Percentiles rank a stretch among this genome's conserved stretches.
These are phyloP conservation scores for Fusarium nematophilum DNA, from an alignment of 2,329 filamentous ascomycete species.

Conservation along the genomic window DNA sequence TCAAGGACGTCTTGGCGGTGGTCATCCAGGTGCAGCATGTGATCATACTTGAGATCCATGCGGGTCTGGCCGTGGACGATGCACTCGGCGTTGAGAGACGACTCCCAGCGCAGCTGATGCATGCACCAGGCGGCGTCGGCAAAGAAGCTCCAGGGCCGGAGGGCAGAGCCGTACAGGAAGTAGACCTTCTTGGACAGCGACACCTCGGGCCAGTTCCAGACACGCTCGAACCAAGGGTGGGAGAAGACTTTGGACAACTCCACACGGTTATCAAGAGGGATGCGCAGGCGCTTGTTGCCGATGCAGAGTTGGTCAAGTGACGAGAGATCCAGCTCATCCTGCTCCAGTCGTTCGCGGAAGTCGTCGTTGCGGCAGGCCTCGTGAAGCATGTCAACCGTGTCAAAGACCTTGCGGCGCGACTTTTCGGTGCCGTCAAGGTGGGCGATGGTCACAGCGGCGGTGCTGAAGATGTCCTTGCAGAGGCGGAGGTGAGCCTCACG, in stretches of 20 bases:
- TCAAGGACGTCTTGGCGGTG: constrained; percentile 6
- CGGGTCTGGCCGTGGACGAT: constrained; percentile 12
- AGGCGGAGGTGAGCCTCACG: constrained; percentile 10
- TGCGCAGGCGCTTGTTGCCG: constrained; percentile 8
- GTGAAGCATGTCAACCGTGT: constrained; percentile 11
- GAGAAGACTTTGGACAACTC: constrained; percentile 14
- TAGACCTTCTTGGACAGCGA: constrained; percentile 16
- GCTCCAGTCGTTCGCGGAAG: constrained; percentile 4
- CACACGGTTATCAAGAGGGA: constrained; percentile 8
- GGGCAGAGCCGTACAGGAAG: constrained; percentile 11
- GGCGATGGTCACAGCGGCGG: constrained; percentile 9
- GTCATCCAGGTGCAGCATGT: constrained; percentile 11
- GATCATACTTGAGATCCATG: constrained; percentile 14
- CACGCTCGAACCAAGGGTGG: constrained; percentile 10
- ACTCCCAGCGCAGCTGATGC: constrained; percentile 14
- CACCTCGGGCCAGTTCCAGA: constrained; percentile 16
- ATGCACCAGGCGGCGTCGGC: constrained; percentile 13
- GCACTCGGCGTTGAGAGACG: constrained; percentile 12
- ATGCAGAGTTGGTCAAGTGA: constrained; percentile 13
- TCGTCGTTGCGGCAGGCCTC: constrained; percentile 12
- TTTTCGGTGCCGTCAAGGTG: constrained; percentile 10
- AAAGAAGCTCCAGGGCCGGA: constrained; percentile 12
- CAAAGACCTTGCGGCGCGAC: constrained; percentile 15
- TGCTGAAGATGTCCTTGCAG: constrained; percentile 11
- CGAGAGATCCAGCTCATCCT: constrained; percentile 10